Conservation (phyloP, 371 early-diverging fungal genomes). For the Saksenaea vasiformis region DNA sequence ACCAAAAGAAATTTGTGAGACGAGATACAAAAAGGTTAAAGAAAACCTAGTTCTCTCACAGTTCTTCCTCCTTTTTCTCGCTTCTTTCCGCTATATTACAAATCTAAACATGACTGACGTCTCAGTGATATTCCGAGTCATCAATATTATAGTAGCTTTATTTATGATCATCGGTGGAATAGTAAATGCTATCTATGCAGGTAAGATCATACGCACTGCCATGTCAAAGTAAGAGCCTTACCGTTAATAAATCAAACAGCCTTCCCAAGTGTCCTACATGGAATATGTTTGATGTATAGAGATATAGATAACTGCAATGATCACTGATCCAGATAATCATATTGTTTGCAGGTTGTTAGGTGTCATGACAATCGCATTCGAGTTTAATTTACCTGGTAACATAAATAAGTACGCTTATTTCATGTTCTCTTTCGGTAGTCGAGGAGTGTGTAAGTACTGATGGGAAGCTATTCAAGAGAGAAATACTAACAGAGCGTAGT, state of each 20-base stretch:
- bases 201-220: not conserved
- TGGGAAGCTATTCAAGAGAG: not conserved
- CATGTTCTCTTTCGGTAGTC: constrained; percentile 18
- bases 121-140: constrained; percentile 12
- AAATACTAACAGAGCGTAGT: not conserved
- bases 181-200: constrained; percentile 1
- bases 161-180: constrained; percentile 18
- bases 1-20: too few relatives aligned
- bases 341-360: constrained; percentile 9
- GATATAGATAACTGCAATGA: not conserved
- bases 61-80: too few relatives aligned
- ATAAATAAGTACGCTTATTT: constrained; percentile 13
- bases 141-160: constrained; percentile 9
- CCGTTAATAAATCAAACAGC: not conserved
- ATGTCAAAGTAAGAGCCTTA: too few relatives aligned
- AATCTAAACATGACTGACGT: not conserved
- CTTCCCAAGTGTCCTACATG: constrained; percentile 17
- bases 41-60: too few relatives aligned
- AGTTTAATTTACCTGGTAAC: constrained; percentile 11
- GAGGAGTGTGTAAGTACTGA: constrained; percentile 13
- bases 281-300: constrained; percentile 15
- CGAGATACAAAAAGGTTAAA: too few relatives aligned
- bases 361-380: constrained; percentile 10
- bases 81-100: too few relatives aligned
- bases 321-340: not conserved